A percentile compares a stretch with the other conserved stretches of the same genome.
Evolutionary conservation across 768 basidiomycete genomes (phyloP).

Genomic region (Phaeolepiota aurea): DNA sequence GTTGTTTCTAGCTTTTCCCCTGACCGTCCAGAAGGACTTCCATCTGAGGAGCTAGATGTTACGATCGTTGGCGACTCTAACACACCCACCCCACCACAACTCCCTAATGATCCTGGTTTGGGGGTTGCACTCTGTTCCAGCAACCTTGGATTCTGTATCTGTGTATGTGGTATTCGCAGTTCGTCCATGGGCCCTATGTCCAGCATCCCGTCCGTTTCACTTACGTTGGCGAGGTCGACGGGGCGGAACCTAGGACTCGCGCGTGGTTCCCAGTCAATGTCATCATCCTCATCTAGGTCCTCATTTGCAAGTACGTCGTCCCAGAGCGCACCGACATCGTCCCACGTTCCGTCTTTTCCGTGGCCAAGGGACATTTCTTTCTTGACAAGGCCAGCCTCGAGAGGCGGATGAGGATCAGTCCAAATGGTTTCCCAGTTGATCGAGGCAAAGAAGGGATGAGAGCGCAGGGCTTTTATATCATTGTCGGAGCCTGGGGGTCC

Average conservation of each 20-base stretch:
- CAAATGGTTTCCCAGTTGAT: slow-evolving; percentile 61
- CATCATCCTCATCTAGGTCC: too few relatives aligned
- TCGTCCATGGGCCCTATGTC: neutral
- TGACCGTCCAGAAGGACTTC: slow-evolving; percentile 22
- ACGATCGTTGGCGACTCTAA: slow-evolving; percentile 28
- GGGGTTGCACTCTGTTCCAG: neutral
- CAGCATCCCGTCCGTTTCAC: neutral
- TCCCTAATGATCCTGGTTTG: too few relatives aligned
- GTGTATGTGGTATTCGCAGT: neutral
- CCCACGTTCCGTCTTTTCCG: slow-evolving; percentile 33
- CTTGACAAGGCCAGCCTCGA: slow-evolving; percentile 52
- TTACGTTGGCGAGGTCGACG: slow-evolving; percentile 12
- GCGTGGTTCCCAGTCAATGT: slow-evolving; percentile 46
- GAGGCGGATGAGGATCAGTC: slow-evolving; percentile 49
- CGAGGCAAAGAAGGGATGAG: slow-evolving; percentile 52
- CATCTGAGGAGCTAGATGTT: slow-evolving; percentile 29
- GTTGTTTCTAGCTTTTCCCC: too few relatives aligned
- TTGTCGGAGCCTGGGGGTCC: slow-evolving; percentile 26
- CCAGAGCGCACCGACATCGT: slow-evolving; percentile 47
- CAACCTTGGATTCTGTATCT: neutral
- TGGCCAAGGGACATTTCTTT: slow-evolving; percentile 27
- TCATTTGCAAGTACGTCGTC: slow-evolving; percentile 34
- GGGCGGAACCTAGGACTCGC: slow-evolving; percentile 24
- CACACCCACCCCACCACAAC: too few relatives aligned
- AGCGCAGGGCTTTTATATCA: slow-evolving; percentile 40